Percentiles rank a stretch among this genome's conserved stretches.
phyloP scores from a whole-genome alignment of 2,329 filamentous ascomycete genomes.

The Thelonectria blattea region DNA sequence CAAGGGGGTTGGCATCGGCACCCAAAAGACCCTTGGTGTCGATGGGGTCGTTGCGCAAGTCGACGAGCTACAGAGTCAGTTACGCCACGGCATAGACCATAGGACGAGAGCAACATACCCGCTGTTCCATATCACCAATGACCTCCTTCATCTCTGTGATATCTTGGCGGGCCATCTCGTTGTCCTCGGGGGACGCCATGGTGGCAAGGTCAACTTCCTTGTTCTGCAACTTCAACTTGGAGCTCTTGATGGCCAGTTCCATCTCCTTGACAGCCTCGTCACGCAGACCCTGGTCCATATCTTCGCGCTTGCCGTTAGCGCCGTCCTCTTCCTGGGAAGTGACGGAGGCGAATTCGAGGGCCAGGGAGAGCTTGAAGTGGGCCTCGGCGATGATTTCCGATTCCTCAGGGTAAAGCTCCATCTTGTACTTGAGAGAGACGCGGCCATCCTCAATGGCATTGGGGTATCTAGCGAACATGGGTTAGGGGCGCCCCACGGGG shows the following conservation, averaged over 20 bases:
- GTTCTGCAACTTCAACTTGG: constrained; percentile 71
- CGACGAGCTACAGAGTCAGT: constrained; percentile 60
- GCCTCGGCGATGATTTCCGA: constrained; percentile 90
- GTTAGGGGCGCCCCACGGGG: constrained; percentile 4
- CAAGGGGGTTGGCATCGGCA: constrained; percentile 51
- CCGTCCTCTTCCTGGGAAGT: constrained; percentile 61
- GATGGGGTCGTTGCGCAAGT: constrained; percentile 66
- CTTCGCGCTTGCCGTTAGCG: constrained; percentile 52
- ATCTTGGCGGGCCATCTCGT: constrained; percentile 64
- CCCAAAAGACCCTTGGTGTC: constrained; percentile 49
- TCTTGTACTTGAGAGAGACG: constrained; percentile 78
- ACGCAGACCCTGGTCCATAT: constrained; percentile 71
- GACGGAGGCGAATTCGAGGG: constrained; percentile 90
- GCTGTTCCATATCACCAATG: constrained; percentile 77
- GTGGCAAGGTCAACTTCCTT: constrained; percentile 71
- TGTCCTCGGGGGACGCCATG: constrained; percentile 69
- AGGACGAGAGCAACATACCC: constrained; percentile 56
- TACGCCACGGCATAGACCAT: neutral
- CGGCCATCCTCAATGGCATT: constrained; percentile 86
- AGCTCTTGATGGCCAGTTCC: constrained; percentile 75
- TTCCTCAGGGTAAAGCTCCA: constrained; percentile 78
- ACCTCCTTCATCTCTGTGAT: constrained; percentile 80
- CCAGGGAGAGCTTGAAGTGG: constrained; percentile 94
- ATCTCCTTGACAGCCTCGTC: constrained; percentile 75
- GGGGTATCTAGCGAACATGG: constrained; percentile 62